Percentiles rank a stretch among this genome's conserved stretches.
Conservation (phyloP, 1,284 basidiomycete species). For the Ceratobasidium theobromae region DNA sequence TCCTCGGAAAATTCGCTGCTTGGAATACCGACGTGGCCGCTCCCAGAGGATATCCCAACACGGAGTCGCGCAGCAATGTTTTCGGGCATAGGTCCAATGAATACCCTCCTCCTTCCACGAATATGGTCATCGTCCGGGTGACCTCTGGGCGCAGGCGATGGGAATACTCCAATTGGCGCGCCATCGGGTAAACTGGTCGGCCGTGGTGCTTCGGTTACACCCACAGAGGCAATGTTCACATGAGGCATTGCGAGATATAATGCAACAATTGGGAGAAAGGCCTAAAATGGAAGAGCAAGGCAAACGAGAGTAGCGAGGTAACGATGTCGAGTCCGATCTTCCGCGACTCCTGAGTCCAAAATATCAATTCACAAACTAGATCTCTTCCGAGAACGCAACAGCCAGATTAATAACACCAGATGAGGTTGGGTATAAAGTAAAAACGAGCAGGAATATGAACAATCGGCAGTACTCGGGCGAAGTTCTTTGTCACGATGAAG, state of each 20-base stretch:
- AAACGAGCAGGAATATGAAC: too few relatives aligned
- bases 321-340: too few relatives aligned
- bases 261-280: too few relatives aligned
- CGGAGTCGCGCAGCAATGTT: constrained; percentile 46
- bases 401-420: too few relatives aligned
- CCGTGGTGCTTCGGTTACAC: constrained; percentile 28
- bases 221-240: constrained; percentile 29
- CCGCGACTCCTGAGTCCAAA: too few relatives aligned
- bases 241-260: constrained; percentile 3
- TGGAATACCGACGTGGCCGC: background rate
- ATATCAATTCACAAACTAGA: too few relatives aligned
- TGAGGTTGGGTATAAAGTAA: too few relatives aligned
- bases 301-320: too few relatives aligned
- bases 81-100: constrained; percentile 65
- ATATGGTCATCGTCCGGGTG: constrained; percentile 36
- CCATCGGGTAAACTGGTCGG: background rate
- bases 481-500: too few relatives aligned
- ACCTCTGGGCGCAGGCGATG: constrained; percentile 26
- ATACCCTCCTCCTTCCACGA: constrained; percentile 38
- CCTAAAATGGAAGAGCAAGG: too few relatives aligned
- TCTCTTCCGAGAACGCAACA: too few relatives aligned
- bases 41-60: background rate
- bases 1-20: background rate
- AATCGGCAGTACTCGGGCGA: too few relatives aligned
- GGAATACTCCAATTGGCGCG: constrained; percentile 18